phyloP scores from a whole-genome alignment of 345 rosid genomes.

The Clarkia xantiana region DNA sequence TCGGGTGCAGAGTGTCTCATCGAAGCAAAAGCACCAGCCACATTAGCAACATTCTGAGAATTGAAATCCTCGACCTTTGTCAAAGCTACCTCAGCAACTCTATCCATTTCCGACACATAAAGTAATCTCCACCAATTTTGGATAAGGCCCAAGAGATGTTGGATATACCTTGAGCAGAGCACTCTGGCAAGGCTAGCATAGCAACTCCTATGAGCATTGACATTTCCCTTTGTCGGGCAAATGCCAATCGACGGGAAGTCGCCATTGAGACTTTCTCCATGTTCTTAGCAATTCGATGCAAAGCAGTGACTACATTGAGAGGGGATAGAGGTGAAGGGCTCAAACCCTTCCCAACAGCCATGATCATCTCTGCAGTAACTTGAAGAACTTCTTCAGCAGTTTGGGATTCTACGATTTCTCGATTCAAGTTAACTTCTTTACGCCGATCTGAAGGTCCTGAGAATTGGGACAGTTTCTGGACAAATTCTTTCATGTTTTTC shows the following conservation, averaged over 20 bases:
- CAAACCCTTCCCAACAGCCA: conserved; percentile 79
- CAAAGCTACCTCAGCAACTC: conserved; percentile 81
- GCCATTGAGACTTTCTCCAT: conserved; percentile 87
- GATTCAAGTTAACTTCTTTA: conserved; percentile 67
- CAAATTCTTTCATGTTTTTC: conserved; percentile 47
- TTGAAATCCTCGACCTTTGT: conserved; percentile 56
- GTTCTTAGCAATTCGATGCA: conserved; percentile 83
- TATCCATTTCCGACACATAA: conserved; percentile 89
- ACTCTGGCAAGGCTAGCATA: conserved; percentile 68
- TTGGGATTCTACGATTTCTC: conserved; percentile 59
- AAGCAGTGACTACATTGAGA: conserved; percentile 67
- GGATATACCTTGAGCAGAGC: conserved; percentile 89
- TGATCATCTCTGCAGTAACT: conserved; percentile 49
- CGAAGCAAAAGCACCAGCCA: conserved; percentile 85
- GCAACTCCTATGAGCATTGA: conserved; percentile 82
- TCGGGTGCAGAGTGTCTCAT: conserved; percentile 73
- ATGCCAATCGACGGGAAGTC: conserved; percentile 50
- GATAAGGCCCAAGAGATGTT: conserved; percentile 87
- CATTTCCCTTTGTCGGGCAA: conserved; percentile 80
- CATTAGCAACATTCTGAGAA: conserved; percentile 84
- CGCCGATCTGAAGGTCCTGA: conserved; percentile 62
- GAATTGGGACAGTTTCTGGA: conserved; percentile 54
- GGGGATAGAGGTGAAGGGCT: conserved; percentile 84
- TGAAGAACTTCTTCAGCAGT: conserved; percentile 71
- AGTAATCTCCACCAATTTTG: conserved; percentile 82